Evolutionary conservation across 2,329 filamentous ascomycete species (phyloP).

Genomic region (Drechslerella dactyloides): DNA sequence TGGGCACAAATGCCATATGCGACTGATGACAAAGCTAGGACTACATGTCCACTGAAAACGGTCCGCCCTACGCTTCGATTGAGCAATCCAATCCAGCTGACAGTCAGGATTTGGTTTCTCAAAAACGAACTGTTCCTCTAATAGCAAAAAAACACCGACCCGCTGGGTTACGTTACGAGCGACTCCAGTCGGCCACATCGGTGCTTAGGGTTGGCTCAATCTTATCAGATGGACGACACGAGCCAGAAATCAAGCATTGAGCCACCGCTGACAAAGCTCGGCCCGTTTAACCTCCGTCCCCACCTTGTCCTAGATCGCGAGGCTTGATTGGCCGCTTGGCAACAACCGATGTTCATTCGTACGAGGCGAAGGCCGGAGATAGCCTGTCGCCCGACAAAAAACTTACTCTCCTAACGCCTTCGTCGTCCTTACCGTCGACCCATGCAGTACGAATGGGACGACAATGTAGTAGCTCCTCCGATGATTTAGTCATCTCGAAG

Average conservation of each 20-base stretch:
- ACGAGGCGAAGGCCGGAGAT: slow-evolving; percentile 38
- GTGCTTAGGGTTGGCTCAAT: slow-evolving; percentile 16
- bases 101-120: too few relatives aligned
- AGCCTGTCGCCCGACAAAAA: slow-evolving; percentile 8
- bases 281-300: slow-evolving; percentile 40
- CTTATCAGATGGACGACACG: slow-evolving; percentile 32
- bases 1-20: too few relatives aligned
- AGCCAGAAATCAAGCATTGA: slow-evolving; percentile 27
- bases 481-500: neutral
- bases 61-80: too few relatives aligned
- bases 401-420: slow-evolving; percentile 13
- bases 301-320: slow-evolving; percentile 10
- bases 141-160: too few relatives aligned
- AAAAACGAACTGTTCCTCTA: too few relatives aligned
- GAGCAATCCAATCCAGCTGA: too few relatives aligned
- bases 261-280: slow-evolving; percentile 34
- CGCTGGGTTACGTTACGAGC: neutral
- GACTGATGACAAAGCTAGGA: too few relatives aligned
- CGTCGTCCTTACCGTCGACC: neutral
- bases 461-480: neutral
- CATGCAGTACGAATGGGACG: too few relatives aligned
- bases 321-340: slow-evolving; percentile 24
- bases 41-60: too few relatives aligned
- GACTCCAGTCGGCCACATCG: neutral
- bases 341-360: slow-evolving; percentile 31